phyloP scores from a whole-genome alignment of 2,329 filamentous ascomycete genomes.

The Alternaria sp. region DNA sequence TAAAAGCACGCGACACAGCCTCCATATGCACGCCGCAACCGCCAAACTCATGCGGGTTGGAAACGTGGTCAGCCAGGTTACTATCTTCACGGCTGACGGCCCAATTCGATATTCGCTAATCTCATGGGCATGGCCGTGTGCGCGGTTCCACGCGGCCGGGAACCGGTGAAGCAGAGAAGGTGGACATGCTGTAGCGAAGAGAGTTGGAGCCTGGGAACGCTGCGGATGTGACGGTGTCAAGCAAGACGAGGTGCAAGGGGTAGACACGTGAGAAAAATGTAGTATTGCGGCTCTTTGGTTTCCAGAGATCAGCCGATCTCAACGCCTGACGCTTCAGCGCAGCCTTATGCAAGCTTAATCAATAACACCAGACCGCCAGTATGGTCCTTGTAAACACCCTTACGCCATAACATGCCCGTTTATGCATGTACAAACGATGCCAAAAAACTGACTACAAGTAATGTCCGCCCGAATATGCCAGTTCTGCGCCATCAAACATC shows the following conservation, averaged over 20 bases:
- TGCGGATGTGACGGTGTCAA: neutral
- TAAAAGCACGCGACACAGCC: neutral
- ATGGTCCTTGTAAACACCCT: neutral
- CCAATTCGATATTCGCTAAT: neutral
- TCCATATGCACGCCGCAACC: neutral
- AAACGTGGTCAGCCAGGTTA: neutral
- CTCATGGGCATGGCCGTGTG: neutral
- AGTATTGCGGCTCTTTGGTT: neutral
- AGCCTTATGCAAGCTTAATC: neutral
- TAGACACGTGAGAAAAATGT: neutral
- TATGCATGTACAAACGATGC: neutral
- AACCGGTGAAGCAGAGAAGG: neutral
- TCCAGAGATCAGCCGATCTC: neutral
- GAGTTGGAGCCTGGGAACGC: neutral
- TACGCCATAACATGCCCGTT: neutral
- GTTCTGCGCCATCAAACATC: neutral
- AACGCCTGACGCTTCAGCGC: neutral
- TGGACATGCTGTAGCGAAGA: neutral
- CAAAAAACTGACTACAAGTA: neutral
- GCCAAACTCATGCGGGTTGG: neutral
- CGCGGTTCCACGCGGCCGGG: neutral
- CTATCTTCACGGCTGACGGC: neutral
- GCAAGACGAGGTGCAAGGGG: neutral
- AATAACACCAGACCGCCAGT: neutral
- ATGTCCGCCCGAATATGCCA: neutral